Conservation (phyloP, 2,329 filamentous ascomycete species). For the Fusarium tanahbumbuense region DNA sequence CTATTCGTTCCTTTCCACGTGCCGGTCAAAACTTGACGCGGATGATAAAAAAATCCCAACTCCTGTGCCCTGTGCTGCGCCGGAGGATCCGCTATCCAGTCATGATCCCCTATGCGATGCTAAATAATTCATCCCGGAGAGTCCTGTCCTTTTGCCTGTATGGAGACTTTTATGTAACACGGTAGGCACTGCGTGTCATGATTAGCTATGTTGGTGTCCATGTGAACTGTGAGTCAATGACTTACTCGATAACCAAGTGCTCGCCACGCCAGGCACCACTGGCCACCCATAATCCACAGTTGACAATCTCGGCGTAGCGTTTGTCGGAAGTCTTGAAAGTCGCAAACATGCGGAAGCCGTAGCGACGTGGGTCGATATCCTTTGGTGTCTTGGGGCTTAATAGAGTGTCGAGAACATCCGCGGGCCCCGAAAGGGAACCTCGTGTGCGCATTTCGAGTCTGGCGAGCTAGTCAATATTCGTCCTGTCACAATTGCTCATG, state of each 20-base stretch:
- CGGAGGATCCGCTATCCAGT: conserved; percentile 38
- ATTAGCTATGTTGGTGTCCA: conserved; percentile 12
- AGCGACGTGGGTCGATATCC: conserved; percentile 57
- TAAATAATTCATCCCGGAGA: conserved; percentile 17
- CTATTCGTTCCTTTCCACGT: conserved; percentile 26
- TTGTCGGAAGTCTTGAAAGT: conserved; percentile 63
- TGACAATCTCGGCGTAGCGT: conserved; percentile 61
- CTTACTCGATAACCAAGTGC: conserved; percentile 61
- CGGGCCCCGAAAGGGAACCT: conserved; percentile 60
- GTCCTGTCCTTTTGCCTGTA: conserved; percentile 6
- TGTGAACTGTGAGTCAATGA: conserved; percentile 23
- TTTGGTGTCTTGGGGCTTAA: conserved; percentile 53
- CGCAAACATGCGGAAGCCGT: conserved; percentile 62
- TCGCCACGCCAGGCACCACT: conserved; percentile 60
- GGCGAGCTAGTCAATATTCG: neutral
- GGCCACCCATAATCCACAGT: conserved; percentile 63
- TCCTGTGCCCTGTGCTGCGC: conserved; percentile 34
- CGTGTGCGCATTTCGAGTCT: conserved; percentile 60
- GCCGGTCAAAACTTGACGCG: conserved; percentile 35
- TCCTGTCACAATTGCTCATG: neutral
- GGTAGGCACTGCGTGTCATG: conserved; percentile 48
- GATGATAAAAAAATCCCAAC: conserved; percentile 29
- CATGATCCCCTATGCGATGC: conserved; percentile 42
- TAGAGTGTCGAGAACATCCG: conserved; percentile 56
- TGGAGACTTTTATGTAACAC: conserved; percentile 47